Conservation (phyloP, 2,329 filamentous ascomycete genomes). For the Aspergillus sp. region DNA sequence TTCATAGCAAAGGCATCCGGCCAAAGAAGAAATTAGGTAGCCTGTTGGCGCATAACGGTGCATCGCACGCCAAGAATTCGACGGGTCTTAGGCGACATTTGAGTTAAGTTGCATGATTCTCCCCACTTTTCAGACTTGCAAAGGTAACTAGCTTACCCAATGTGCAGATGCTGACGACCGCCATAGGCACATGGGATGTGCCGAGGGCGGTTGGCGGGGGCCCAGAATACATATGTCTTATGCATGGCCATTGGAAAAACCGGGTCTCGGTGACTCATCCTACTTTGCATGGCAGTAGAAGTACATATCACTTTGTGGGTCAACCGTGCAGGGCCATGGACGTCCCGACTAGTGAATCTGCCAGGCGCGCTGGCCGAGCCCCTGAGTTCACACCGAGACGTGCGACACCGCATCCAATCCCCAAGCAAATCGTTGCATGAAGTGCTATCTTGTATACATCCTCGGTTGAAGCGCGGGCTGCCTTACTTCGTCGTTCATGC, state of each 20-base stretch:
- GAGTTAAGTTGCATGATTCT: not conserved
- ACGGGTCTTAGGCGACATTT: not conserved
- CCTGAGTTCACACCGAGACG: not conserved
- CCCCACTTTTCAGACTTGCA: constrained; percentile 14
- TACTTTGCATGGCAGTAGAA: constrained; percentile 5
- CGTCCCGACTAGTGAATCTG: constrained; percentile 1
- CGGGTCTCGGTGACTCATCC: constrained; percentile 14
- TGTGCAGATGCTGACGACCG: constrained; percentile 14
- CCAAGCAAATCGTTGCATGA: not conserved
- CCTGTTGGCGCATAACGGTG: too few species aligned
- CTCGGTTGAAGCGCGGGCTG: not conserved
- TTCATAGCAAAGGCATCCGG: not conserved
- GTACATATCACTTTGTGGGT: constrained; percentile 15
- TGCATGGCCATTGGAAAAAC: constrained; percentile 13
- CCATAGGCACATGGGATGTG: constrained; percentile 15
- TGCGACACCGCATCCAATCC: not conserved
- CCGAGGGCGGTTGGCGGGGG: not conserved
- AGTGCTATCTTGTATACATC: not conserved
- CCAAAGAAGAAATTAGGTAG: not conserved
- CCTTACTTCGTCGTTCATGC: not conserved
- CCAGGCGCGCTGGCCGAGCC: constrained; percentile 6
- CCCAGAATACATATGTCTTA: constrained; percentile 13
- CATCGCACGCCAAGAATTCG: not conserved
- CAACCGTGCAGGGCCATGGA: constrained; percentile 5
- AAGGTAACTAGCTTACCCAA: constrained; percentile 15